Base-by-base conservation (phyloP, 306 rosid genomes). In the Dalbergia cultrata region DNA sequence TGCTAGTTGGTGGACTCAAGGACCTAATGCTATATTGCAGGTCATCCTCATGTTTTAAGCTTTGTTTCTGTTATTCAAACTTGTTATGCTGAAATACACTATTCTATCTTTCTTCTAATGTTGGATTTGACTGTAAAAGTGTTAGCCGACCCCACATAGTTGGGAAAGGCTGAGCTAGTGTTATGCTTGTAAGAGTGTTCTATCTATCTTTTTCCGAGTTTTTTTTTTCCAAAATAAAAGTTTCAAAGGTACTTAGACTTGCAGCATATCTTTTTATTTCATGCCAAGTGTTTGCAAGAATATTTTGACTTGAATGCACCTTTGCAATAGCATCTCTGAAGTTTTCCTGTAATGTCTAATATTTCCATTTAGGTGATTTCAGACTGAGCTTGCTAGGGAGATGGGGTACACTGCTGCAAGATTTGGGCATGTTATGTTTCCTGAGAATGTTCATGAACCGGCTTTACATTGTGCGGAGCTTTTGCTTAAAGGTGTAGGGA, bases 1-100 rank as follows among this genome's bases (percentile, higher is more conserved):
- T 90, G 99, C 98, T 62, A 95, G 99, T 86, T 95, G 99, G 99
- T 95, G 99, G 99, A 95, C 99, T 71, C 99, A 95, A 85, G 99
- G 99, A 71, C 99, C 97, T 67, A 90, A 90, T 89, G 90, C 98
- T 84, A 72, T 83, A 58, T 77, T 95, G 87, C 99, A 91, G 99
- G 99, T 95, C 90, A 83, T 76, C 50, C 72, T 75, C 81, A 41
- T 43, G 68, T 67, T 80, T 79, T 45, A 10, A 41, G 14, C 35
- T 54, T 67, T 82, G 18, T 13, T 70, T 77, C 41, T 74, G 44
- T 57, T 58, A n/a, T 64, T 57, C 35, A 18, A 63, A 78, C 45
- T 70, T 44, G 41, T 64, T 16, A 26, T 67, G 19, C 75, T 59
- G 57, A 39, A 58, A 39, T 58, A 85, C 72, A 37, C 18, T 10